Evolutionary conservation across 139 green algal genomes (phyloP), one percentile per base, ranked within the genome.

Genomic region (Micractinium sp.): DNA sequence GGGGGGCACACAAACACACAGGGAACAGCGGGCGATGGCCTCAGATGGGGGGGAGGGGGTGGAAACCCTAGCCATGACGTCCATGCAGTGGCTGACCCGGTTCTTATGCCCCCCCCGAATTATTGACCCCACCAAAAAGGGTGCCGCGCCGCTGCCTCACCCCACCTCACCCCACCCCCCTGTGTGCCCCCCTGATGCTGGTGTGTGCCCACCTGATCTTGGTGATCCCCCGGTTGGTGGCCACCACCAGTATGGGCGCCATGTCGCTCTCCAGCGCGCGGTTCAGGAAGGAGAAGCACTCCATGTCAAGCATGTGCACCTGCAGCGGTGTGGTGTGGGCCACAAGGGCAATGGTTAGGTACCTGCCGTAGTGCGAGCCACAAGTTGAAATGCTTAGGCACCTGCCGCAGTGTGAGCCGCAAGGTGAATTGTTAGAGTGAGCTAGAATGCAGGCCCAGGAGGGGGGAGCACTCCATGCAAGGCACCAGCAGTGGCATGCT

Each of bases 241-340:
- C 98, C 15, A 98, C 86, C 27, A 99, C 97, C 74, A 99, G 95
- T n/a, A 99, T 94, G 39, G 98, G 98, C 16, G 98, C 95, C 96
- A 99, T 98, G 87, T 99, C 97, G 81, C 96, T 98, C 88, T 99
- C 98, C 67, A 99, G 96, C 12, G 98, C 98, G 12, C 97, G 93
- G 92, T 99, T 99, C 19, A 99, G 92, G 95, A 99, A 99, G 22
- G 94, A 98, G 94, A 99, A 99, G 95, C 98, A 99, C 92, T 99
- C 98, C 66, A 99, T 99, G 93, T 99, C 98, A n/a, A 99, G 93
- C 98, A 99, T 99, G 95, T 99, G 98, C 81, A 99, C 96, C 93
- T 97, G 93, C 71, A 56, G 47, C 47, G 47, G 47, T 9, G 47
- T n/a, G n/a, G 47, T 56, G 36, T 13, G 20, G 41, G 27, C 35